These are phyloP conservation scores for Aquilaria agallochum DNA, from an alignment of 441 rosid species.

Conservation along the genomic window DNA sequence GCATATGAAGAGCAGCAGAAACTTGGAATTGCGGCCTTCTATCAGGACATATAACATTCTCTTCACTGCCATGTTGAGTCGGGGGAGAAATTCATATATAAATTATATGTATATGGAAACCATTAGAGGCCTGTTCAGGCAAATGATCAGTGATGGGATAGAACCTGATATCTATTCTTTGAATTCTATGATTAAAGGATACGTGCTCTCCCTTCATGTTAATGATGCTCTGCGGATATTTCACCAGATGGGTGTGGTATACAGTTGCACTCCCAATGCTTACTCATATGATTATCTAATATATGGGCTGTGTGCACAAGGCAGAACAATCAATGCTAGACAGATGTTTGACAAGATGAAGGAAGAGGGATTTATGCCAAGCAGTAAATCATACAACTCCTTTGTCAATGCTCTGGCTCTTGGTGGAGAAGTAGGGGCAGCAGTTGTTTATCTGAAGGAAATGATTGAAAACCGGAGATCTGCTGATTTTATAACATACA, in stretches of 20 bases:
- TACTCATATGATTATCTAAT: constrained; percentile 80
- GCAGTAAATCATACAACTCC: constrained; percentile 75
- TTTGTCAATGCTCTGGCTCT: constrained; percentile 80
- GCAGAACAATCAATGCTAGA: constrained; percentile 71
- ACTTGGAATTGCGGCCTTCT: constrained; percentile 67
- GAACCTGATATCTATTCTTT: constrained; percentile 77
- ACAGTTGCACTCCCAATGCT: constrained; percentile 66
- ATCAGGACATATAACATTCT: constrained; percentile 75
- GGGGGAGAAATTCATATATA: constrained; percentile 71
- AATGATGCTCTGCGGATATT: constrained; percentile 89
- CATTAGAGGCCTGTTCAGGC: constrained; percentile 70
- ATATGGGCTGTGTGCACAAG: constrained; percentile 86
- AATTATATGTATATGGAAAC: constrained; percentile 84
- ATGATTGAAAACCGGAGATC: constrained; percentile 57
- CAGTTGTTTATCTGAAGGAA: constrained; percentile 60
- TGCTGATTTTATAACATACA: constrained; percentile 72
- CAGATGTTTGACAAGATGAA: constrained; percentile 75
- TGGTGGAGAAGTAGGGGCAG: constrained; percentile 59
- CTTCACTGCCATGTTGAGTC: constrained; percentile 70
- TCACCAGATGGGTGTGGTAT: constrained; percentile 83
- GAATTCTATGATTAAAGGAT: constrained; percentile 89
- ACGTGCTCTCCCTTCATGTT: constrained; percentile 79
- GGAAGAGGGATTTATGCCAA: constrained; percentile 66
- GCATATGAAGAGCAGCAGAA: constrained; percentile 58
- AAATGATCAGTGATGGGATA: constrained; percentile 73